Evolutionary conservation across 257 asterid species (phyloP), one percentile per base, ranked within the genome.

Genomic region (Mentha longifolia): DNA sequence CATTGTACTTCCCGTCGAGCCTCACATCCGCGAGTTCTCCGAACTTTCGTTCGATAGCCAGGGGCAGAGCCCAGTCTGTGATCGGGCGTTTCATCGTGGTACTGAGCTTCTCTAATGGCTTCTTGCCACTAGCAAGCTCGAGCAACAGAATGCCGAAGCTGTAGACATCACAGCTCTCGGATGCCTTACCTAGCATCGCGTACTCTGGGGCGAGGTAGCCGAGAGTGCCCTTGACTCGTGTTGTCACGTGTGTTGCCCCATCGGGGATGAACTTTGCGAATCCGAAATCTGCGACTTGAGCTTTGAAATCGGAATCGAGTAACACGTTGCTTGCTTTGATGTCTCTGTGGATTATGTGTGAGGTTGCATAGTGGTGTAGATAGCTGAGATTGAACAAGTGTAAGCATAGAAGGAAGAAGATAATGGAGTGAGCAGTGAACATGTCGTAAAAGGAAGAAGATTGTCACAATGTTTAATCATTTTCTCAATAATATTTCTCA

Each of bases 161-260:
- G 84, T 86, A 93, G 12, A 93, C 94, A 45, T 93, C 97, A 65
- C 96, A 88, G 85, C 93, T 82, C 76, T 92, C 96, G 3, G 96
- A 83, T 58, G 98, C 98, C 74, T 90, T 87, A 17, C 96, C 97
- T 17, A 87, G 66, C 97, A 88, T 92, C 2, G 97, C 96, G 46
- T 92, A 87, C 79, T 92, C 97, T 4, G 97, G 96, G 37, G 97
- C 98, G 15, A 90, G 93, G 69, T 92, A 90, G 75, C 98, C 98
- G 3, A 92, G 97, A 46, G 97, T 88, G 28, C 98, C 98, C 82
- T 90, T 90, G 2, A 87, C 93, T 50, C 85, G 61, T 3, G 96
- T 92, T 68, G 98, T 91, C 25, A 88, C 98, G 41, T 90, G 97
- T 8, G 98, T 90, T 3, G 95, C 95, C 2, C 95, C 98, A 22